Percentiles rank a stretch among this genome's conserved stretches.
Conservation (phyloP, 1,139 yeast species). For the Saccharomycopsis hybrid region DNA sequence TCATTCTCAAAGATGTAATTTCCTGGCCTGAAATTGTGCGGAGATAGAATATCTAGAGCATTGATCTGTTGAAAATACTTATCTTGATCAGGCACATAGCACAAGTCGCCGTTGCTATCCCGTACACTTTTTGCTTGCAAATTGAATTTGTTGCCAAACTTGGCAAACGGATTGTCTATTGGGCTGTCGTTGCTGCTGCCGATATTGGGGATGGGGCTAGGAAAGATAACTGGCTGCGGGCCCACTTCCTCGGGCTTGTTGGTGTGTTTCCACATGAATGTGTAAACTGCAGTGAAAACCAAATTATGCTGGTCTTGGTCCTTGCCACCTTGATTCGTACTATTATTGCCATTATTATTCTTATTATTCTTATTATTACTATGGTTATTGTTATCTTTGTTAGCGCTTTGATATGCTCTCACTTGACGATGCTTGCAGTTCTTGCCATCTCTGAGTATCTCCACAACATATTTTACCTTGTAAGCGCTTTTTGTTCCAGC, state of each 20-base stretch:
- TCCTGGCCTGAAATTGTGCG: no score
- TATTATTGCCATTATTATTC: background rate
- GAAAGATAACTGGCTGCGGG: conserved; percentile 1
- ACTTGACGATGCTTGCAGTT: conserved; percentile 6
- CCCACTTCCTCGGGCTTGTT: no score
- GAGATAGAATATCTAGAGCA: background rate
- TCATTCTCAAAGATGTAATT: background rate
- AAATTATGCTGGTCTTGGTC: background rate
- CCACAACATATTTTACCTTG: background rate
- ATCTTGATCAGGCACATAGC: conserved; percentile 1
- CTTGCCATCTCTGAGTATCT: conserved; percentile 3
- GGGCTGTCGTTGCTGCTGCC: background rate
- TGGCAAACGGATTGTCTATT: no score
- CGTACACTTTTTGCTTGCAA: no score
- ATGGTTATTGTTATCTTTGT: background rate
- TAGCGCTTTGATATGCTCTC: conserved; percentile 4
- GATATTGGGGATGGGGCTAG: conserved; percentile 2
- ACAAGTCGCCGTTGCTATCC: no score
- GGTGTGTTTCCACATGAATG: background rate
- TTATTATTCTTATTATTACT: no score
- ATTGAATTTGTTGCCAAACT: no score
- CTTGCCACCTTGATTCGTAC: conserved; percentile 1
- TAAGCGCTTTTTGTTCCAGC: background rate
- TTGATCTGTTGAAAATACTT: background rate
- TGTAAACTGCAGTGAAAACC: conserved; percentile 9